Evolutionary conservation across 169 alveolate species (phyloP), one percentile per base, ranked within the genome.

Genomic region (Babesia caballi): DNA sequence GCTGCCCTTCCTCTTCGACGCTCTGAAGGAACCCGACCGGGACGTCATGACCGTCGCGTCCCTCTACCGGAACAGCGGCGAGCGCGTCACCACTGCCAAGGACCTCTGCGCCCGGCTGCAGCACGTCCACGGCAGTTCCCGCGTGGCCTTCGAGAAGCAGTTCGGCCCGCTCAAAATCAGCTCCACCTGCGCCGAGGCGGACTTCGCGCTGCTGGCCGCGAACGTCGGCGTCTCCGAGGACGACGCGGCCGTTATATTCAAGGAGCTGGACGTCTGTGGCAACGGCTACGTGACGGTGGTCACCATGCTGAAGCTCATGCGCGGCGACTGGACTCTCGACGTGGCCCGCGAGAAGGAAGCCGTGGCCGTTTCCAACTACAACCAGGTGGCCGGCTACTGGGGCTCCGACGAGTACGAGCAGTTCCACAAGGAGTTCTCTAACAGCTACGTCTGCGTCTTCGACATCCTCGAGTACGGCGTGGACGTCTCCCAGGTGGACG

Each of bases 251-350:
- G 15, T 15, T 2, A 25, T 77, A 25, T 77, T 66, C 58, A 60
- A 77, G 33, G 57, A 53, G 40, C 23, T 77, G 61, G 85, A 77
- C 59, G 56, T 77, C 0, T 77, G 85, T 68, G 60, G 56, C 23
- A 67, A 52, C 14, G 74, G 73, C 38, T 65, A 51, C 23, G 82
- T 77, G 14, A 66, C 85, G n/a, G 67, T 77, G 11, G 17, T 77
- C 36, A 77, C 85, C n/a, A 66, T 77, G 58, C 63, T 77, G 41
- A 77, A 77, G 59, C 25, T 77, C 65, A 50, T 77, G 59, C 60
- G 70, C 0, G 85, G 85, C 25, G 82, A 77, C 47, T 77, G 85
- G 85, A 58, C 70, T 4, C 8, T n/a, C 9, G 85, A 47, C 8
- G 71, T 28, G 35, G 85, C 85, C 12, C 15, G 46, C 9, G 85